Conservation (phyloP, 176 grass and related monocot species). For the Oryza officinalis region DNA sequence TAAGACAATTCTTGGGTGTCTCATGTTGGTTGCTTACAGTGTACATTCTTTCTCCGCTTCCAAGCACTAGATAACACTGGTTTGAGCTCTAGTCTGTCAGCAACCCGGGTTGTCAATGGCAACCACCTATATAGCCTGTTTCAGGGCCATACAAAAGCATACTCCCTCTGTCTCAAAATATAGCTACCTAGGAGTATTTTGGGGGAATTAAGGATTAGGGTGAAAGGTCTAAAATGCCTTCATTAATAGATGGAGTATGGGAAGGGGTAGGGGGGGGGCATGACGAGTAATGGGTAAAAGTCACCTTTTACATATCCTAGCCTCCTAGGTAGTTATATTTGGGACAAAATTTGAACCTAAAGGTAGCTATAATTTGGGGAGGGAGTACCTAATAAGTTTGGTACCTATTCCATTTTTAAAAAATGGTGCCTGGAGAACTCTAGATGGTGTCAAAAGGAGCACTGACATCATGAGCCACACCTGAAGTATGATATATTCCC, state of each 20-base stretch:
- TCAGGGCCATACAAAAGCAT: neutral
- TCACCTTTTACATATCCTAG: no score
- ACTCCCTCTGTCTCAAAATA: no score
- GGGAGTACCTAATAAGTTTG: neutral
- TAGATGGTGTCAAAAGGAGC: neutral
- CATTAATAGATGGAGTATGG: no score
- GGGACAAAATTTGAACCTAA: no score
- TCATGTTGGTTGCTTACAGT: conserved; percentile 17
- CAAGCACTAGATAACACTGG: neutral
- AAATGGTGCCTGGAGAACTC: neutral
- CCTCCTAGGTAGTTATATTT: no score
- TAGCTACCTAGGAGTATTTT: no score
- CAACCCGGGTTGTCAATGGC: neutral
- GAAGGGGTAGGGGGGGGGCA: no score
- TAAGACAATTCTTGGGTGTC: conserved; percentile 36
- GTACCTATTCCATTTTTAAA: no score
- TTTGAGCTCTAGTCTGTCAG: neutral
- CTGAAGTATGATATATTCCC: neutral
- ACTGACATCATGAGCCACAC: neutral
- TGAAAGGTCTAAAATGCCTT: no score
- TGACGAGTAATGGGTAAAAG: no score
- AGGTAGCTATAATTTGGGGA: no score
- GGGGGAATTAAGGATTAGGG: no score
- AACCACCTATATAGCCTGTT: neutral
- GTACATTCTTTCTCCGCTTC: neutral